These are phyloP conservation scores for Lodderomyces oxycetoniae DNA, from an alignment of 1,139 yeast species.

Conservation along the genomic window DNA sequence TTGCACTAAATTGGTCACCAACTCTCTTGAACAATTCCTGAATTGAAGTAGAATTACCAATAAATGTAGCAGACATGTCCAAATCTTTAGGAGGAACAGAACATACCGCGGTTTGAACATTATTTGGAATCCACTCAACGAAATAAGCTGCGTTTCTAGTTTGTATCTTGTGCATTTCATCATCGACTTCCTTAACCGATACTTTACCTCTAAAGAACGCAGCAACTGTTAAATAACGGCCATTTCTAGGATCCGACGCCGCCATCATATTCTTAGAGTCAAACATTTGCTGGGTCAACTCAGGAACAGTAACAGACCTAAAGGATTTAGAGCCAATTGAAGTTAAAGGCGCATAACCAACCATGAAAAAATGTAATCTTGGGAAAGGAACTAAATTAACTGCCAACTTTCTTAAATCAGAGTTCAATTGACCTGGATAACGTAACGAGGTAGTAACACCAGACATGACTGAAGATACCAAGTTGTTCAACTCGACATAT, in stretches of 20 bases:
- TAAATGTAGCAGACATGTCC: conserved; percentile 87
- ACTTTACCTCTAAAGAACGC: conserved; percentile 93
- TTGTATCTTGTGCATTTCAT: conserved; percentile 84
- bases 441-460: conserved; percentile 88
- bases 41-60: conserved; percentile 88
- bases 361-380: conserved; percentile 91
- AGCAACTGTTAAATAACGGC: conserved; percentile 90
- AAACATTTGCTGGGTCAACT: conserved; percentile 88
- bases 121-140: conserved; percentile 97
- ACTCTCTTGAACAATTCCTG: conserved; percentile 88
- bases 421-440: conserved; percentile 91
- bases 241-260: conserved; percentile 85
- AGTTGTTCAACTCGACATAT: conserved; percentile 69
- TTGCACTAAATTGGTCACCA: conserved; percentile 83
- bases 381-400: conserved; percentile 94
- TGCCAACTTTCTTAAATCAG: conserved; percentile 86
- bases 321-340: conserved; percentile 75
- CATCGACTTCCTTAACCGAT: conserved; percentile 88
- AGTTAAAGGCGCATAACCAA: conserved; percentile 88
- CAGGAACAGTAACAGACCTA: conserved; percentile 82
- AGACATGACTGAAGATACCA: conserved; percentile 88
- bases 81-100: conserved; percentile 83
- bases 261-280: conserved; percentile 95
- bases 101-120: conserved; percentile 91
- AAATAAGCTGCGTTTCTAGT: conserved; percentile 74